phyloP scores from a whole-genome alignment of 108 stramenopile genomes.

The Cyclotella sp. region DNA sequence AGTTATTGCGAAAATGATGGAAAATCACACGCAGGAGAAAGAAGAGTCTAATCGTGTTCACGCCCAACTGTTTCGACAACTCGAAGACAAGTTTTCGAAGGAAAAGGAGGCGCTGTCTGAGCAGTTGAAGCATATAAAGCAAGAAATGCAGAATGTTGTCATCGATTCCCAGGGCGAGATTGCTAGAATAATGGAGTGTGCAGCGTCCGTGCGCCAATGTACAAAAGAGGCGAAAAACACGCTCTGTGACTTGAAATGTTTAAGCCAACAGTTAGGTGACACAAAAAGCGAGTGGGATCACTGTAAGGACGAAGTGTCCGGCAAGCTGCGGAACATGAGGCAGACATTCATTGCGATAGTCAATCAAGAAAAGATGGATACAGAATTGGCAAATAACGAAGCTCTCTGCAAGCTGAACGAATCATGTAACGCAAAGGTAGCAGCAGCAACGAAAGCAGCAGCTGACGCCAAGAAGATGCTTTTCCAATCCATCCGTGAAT shows the following conservation, averaged over 20 bases:
- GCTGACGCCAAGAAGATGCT: constrained; percentile 48
- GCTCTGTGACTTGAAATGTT: constrained; percentile 7
- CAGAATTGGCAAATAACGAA: constrained; percentile 11
- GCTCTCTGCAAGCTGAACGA: constrained; percentile 19
- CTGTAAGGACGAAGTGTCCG: neutral
- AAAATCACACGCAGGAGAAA: constrained; percentile 13
- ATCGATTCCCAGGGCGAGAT: constrained; percentile 3
- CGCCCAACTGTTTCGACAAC: constrained; percentile 18
- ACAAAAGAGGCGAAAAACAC: constrained; percentile 11
- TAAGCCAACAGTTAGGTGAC: neutral
- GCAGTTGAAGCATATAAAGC: constrained; percentile 5
- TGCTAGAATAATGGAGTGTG: constrained; percentile 4
- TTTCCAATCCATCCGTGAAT: constrained; percentile 39
- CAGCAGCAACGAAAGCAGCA: constrained; percentile 19
- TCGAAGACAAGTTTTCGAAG: neutral
- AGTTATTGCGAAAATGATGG: constrained; percentile 7
- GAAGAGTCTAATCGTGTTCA: constrained; percentile 21
- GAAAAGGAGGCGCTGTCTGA: neutral
- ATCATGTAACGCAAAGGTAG: constrained; percentile 17
- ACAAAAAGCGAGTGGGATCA: neutral
- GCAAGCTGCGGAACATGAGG: constrained; percentile 7
- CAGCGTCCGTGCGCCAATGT: neutral
- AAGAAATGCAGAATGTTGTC: constrained; percentile 14
- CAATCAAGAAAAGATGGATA: constrained; percentile 23
- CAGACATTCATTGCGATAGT: constrained; percentile 19